Base-by-base conservation (phyloP, 2,329 filamentous ascomycete species). In the Aspergillus sp. region DNA sequence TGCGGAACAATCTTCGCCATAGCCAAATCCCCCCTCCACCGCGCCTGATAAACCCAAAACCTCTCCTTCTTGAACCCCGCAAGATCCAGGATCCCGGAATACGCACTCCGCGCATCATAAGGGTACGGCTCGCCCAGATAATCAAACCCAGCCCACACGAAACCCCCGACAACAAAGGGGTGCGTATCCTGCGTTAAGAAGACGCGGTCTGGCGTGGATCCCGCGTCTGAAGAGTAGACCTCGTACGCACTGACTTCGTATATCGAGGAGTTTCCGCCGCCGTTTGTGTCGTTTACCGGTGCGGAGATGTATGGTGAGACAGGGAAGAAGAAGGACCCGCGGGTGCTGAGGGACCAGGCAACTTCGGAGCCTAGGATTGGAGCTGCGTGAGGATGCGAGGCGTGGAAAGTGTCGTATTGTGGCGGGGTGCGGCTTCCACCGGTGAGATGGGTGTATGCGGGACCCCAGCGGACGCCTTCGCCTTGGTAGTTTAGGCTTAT, bases 401-500 rank as follows among this genome's bases (percentile, higher is more conserved):
- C 19, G 20, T 54, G 52, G 33, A 54, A 54, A 1, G 12, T 19
- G 13, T 30, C 13, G 22, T 57, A 57, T 17, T 57, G 55, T 3
- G 52, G 52, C 1, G 27, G 5, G 0, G 9, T 30, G 12, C 27
- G 19, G 4, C n/a, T 48, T 5, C 42, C 20, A 20, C 20, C 42
- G 4, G 4, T 19, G 5, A 54, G 33, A 11, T 54, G 19, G 3
- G 44, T 13, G n/a, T 54, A 54, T 33, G 52, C 52, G 1, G 44
- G 52, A n/a, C 52, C 52, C 19, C 47, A 52, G 5, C 48, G 42
- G 3, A 33, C 15, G 2, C 55, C 55, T 33, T 57, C 55, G n/a
- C 55, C 55, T 27, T 57, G 55, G 42, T 57, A 57, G 27, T 57
- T 57, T 7, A 57, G 55, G 37, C n/a, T 37, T 33, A 57, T 52